Base-by-base conservation (phyloP, 495 filamentous ascomycete genomes). In the Friedmanniomyces endolithicus region DNA sequence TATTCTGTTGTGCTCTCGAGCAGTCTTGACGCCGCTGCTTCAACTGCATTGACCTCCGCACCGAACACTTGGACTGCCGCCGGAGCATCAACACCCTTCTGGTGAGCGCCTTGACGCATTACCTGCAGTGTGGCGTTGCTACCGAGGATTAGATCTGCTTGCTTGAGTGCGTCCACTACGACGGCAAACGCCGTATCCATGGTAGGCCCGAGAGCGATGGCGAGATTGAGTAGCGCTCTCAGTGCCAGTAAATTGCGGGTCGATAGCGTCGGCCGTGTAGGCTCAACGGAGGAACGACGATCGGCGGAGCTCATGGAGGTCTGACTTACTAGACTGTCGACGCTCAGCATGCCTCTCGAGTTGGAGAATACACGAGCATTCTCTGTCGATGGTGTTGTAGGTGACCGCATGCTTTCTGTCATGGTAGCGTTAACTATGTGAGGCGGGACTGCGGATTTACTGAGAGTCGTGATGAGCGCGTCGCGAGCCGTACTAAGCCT, bases 1-100 rank as follows among this genome's bases (percentile, higher is more conserved):
- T 90, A 94, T 59, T 95, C 89, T 45, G 80, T 74, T 0, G 88
- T 95, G 58, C 86, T 90, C 68, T 97, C 90, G 55, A 96, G 83
- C 55, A 98, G 73, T 55, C 90, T 83, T 2, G 79, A 78, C 1
- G 88, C 86, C 2, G 90, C 94, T n/a, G 82, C 78, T 64, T 96
- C 86, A 1, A 95, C 90, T 22, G 92, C 90, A 50, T 84, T 75
- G 6, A 94, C 83, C 62, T 97, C 92, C 4, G 78, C 74, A 50
- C 61, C 77, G 77, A 63, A 90, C 76, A 64, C 89, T 85, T 23
- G 79, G 65, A 63, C 63, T 27, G 68, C 71, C 69, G 62, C 58
- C 65, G 54, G 63, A 43, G 58, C 44, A 25, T 58, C 56, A 9
- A 25, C 41, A 12, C 29, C 53, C 29, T 57, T 53, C 20, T 55